phyloP scores from a whole-genome alignment of 78 protist genomes.

The Guillardia theta region DNA sequence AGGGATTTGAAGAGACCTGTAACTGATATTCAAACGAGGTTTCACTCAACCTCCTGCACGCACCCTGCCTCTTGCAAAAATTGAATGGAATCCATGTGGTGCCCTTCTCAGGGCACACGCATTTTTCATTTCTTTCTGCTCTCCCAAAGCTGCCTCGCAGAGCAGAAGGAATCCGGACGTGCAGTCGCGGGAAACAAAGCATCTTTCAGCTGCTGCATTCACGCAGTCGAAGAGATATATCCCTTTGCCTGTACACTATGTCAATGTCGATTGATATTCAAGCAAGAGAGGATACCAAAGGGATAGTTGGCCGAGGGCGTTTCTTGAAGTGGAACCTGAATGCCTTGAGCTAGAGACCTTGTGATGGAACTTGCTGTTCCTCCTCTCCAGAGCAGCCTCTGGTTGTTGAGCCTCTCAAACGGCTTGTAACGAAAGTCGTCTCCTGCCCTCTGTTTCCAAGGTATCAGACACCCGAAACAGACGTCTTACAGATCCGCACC shows the following conservation, averaged over 20 bases:
- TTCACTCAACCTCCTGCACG: too few relatives aligned
- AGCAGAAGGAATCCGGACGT: background rate
- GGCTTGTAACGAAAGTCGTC: background rate
- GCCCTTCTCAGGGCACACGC: too few relatives aligned
- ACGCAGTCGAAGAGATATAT: background rate
- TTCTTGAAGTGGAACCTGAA: background rate
- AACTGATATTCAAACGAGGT: too few relatives aligned
- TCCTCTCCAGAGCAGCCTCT: background rate
- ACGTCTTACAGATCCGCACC: too few relatives aligned
- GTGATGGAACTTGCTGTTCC: background rate
- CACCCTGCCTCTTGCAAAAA: too few relatives aligned
- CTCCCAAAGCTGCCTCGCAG: constrained; percentile 12
- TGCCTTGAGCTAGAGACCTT: background rate
- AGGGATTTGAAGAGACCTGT: too few relatives aligned
- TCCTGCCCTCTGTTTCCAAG: background rate
- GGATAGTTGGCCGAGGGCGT: background rate
- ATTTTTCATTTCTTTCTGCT: too few relatives aligned
- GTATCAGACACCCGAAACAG: too few relatives aligned
- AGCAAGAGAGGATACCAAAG: too few relatives aligned
- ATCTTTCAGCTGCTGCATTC: background rate
- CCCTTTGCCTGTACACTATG: background rate
- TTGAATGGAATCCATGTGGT: too few relatives aligned
- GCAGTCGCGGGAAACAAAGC: background rate
- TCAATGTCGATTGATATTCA: too few relatives aligned
- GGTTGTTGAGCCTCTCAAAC: background rate